These are phyloP conservation scores for Boletus eberwhitei DNA, from an alignment of 768 basidiomycete species.

Conservation along the genomic window DNA sequence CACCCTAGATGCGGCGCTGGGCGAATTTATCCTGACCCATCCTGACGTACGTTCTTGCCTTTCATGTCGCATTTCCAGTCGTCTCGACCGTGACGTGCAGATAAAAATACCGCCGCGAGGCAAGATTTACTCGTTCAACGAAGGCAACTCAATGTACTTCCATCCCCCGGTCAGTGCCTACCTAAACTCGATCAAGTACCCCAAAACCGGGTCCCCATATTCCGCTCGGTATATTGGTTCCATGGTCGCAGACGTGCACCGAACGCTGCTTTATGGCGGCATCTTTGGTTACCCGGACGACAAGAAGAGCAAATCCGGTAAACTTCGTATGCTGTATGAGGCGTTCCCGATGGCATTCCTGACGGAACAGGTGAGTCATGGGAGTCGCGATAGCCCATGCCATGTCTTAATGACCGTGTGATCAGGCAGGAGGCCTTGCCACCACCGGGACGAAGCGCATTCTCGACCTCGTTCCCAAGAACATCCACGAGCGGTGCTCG, in stretches of 20 bases:
- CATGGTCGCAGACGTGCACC: conserved; percentile 98
- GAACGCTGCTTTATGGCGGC: conserved; percentile 94
- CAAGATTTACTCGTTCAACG: conserved; percentile 99
- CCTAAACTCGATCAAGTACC: conserved; percentile 90
- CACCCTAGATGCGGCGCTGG: conserved; percentile 91
- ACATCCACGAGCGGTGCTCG: conserved; percentile 88
- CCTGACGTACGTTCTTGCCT: conserved; percentile 63
- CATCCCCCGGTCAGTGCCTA: conserved; percentile 76
- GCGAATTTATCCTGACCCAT: conserved; percentile 99
- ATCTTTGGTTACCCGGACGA: conserved; percentile 99
- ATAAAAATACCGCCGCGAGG: conserved; percentile 92
- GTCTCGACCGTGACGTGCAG: conserved; percentile 34
- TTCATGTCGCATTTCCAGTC: background rate
- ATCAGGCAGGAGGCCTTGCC: conserved; percentile 90
- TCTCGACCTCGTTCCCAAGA: conserved; percentile 82
- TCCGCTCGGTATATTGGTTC: conserved; percentile 94
- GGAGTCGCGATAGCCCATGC: background rate
- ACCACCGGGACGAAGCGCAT: conserved; percentile 95
- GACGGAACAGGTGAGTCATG: conserved; percentile 75
- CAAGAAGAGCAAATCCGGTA: conserved; percentile 96
- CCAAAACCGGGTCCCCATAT: conserved; percentile 73
- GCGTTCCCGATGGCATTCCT: conserved; percentile 98
- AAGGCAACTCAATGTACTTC: conserved; percentile 97
- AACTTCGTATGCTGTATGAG: conserved; percentile 92
- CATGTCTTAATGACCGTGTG: background rate